Percentiles rank a stretch among this genome's conserved stretches.
phyloP scores from a whole-genome alignment of 2,329 filamentous ascomycete genomes.

The Lasiodiplodia sp. region DNA sequence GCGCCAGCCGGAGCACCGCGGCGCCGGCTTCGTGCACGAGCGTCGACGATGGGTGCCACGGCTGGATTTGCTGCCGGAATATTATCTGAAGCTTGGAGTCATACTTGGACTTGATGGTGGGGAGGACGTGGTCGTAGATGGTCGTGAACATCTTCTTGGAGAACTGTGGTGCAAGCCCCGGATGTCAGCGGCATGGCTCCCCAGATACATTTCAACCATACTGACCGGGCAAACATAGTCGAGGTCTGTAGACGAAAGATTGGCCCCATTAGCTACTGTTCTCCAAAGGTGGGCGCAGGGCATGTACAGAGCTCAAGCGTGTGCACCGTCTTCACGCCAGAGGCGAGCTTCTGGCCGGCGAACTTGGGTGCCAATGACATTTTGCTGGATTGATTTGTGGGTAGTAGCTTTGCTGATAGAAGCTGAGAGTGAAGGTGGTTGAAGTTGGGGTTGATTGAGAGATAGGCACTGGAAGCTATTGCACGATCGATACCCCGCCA shows the following conservation, averaged over 20 bases:
- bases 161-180: slow-evolving; percentile 50
- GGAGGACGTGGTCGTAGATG: slow-evolving; percentile 70
- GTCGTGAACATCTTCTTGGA: slow-evolving; percentile 79
- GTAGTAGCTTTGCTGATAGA: background rate
- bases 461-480: slow-evolving; percentile 1
- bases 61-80: slow-evolving; percentile 91
- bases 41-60: slow-evolving; percentile 85
- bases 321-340: slow-evolving; percentile 53
- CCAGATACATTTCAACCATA: slow-evolving; percentile 37
- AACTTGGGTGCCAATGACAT: slow-evolving; percentile 84
- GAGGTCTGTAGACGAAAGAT: slow-evolving; percentile 61
- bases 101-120: slow-evolving; percentile 69
- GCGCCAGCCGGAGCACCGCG: slow-evolving; percentile 75
- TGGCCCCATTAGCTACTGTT: background rate
- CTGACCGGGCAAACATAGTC: slow-evolving; percentile 83
- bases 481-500: slow-evolving; percentile 23
- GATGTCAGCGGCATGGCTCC: slow-evolving; percentile 33
- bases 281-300: background rate
- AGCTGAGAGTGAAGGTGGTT: background rate
- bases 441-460: background rate
- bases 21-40: slow-evolving; percentile 80
- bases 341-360: slow-evolving; percentile 73
- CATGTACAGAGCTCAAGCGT: slow-evolving; percentile 61
- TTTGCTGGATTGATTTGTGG: slow-evolving; percentile 3
- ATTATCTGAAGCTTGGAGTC: slow-evolving; percentile 72